Percentiles rank a stretch among this genome's conserved stretches.
Evolutionary conservation across 1,284 basidiomycete genomes (phyloP).

Genomic region (Boletus sp.): DNA sequence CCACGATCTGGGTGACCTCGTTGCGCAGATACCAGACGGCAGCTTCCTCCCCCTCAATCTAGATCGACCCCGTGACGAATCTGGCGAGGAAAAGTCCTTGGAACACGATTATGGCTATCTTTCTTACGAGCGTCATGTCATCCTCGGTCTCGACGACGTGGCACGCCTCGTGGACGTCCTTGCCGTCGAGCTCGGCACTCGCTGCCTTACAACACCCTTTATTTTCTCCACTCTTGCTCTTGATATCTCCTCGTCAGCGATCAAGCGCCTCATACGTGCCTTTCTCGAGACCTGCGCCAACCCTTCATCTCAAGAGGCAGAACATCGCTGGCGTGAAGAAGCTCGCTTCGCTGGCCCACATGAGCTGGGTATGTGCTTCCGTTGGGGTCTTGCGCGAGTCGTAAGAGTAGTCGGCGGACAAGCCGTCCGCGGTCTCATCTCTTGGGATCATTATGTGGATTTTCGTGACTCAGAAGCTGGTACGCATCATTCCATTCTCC

Average conservation of each 20-base stretch:
- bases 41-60: constrained; percentile 59
- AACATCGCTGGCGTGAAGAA: constrained; percentile 70
- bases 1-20: constrained; percentile 32
- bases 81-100: constrained; percentile 30
- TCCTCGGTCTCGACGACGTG: constrained; percentile 73
- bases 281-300: constrained; percentile 62
- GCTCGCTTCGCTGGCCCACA: constrained; percentile 77
- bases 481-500: constrained; percentile 38
- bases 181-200: constrained; percentile 64
- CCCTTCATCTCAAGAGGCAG: constrained; percentile 44
- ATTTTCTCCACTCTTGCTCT: constrained; percentile 85
- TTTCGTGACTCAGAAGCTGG: constrained; percentile 78
- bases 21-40: constrained; percentile 53
- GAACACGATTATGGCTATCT: constrained; percentile 69
- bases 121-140: constrained; percentile 64
- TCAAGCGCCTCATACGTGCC: constrained; percentile 69
- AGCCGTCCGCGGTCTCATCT: constrained; percentile 67
- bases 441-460: constrained; percentile 74
- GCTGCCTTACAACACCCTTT: constrained; percentile 83
- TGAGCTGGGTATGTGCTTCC: constrained; percentile 80
- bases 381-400: constrained; percentile 79
- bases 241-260: constrained; percentile 69
- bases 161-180: constrained; percentile 67
- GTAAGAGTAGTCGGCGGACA: constrained; percentile 61
- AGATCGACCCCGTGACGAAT: constrained; percentile 42